Percentiles rank a stretch among this genome's conserved stretches.
Conservation (phyloP, 176 grass and related monocot genomes). For the Alopecurus myosuroides region DNA sequence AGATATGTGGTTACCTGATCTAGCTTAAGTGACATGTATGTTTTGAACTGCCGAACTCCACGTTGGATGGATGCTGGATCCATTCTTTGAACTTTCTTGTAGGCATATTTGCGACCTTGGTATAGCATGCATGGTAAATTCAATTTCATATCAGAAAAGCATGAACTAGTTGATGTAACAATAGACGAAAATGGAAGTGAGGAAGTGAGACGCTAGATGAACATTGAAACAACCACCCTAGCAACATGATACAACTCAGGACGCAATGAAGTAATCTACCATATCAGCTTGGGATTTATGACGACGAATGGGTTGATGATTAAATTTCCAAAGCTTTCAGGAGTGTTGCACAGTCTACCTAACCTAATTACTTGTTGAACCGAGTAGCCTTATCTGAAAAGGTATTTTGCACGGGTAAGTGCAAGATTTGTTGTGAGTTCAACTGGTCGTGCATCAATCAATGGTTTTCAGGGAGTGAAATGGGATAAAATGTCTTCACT, state of each 20-base stretch:
- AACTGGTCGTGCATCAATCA: neutral
- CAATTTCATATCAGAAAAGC: constrained; percentile 31
- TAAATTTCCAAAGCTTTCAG: neutral
- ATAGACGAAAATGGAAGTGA: neutral
- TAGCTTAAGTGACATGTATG: constrained; percentile 51
- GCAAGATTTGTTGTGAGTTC: neutral
- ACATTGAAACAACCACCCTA: neutral
- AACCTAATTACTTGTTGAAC: neutral
- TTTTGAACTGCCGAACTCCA: constrained; percentile 56
- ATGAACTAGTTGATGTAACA: constrained; percentile 9
- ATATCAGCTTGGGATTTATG: neutral
- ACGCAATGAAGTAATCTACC: constrained; percentile 1
- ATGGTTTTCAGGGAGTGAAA: neutral
- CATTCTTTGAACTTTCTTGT: constrained; percentile 49
- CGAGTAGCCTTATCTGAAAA: neutral
- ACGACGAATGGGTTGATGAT: neutral
- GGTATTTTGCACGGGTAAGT: neutral
- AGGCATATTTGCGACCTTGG: constrained; percentile 50
- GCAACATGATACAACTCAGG: constrained; percentile 2
- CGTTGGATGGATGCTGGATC: constrained; percentile 51
- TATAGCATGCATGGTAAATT: neutral
- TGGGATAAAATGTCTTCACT: neutral
- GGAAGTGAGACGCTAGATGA: neutral
- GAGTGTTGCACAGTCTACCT: neutral
- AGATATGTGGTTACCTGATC: constrained; percentile 37